Evolutionary conservation across 805 yeast genomes (phyloP), one percentile per base, ranked within the genome.

Genomic region (Saccharomycopsis amapae): DNA sequence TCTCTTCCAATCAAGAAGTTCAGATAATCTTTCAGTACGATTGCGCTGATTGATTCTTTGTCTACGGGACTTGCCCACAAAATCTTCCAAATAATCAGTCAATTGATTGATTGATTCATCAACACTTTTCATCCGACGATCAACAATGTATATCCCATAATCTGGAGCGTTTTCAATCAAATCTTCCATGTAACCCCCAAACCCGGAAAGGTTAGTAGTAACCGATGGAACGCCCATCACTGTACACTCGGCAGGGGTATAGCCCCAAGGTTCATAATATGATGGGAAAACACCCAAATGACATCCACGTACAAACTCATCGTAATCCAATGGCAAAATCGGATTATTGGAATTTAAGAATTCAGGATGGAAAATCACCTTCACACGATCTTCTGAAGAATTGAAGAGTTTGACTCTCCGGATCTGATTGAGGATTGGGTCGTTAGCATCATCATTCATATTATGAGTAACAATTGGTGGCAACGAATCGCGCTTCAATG

Each of bases 151-250:
- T 59, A 90, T 93, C 60, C 98, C 98, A 60, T 93, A 93, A 66
- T 93, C 97, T 50, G 83, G 76, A 17, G 97, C 83, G 58, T 86
- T 85, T 62, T 90, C 97, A 62, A 90, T 90, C 53, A 90, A 72
- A 63, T 90, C 97, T 66, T 90, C 98, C 97, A 90, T 90, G 68
- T 90, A 90, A 55, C 97, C 94, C 41, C 98, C 98, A 61, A 90
- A 90, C 1, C 98, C 98, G 2, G 96, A 86, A 50, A 90, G 68
- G 62, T 90, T 90, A 35, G 98, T 90, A 9, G 98, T 90, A 58
- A 90, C 85, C 5, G 96, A 86, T 15, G 98, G 98, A 49, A 93
- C 95, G 46, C 98, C 98, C 98, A 90, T 90, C 20, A 93, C 98
- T 0, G 98, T 90, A 70, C 98, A 93, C 64, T 90, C 98, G 6